Base-by-base conservation (phyloP, 2,329 filamentous ascomycete species). In the Oidium heveae region DNA sequence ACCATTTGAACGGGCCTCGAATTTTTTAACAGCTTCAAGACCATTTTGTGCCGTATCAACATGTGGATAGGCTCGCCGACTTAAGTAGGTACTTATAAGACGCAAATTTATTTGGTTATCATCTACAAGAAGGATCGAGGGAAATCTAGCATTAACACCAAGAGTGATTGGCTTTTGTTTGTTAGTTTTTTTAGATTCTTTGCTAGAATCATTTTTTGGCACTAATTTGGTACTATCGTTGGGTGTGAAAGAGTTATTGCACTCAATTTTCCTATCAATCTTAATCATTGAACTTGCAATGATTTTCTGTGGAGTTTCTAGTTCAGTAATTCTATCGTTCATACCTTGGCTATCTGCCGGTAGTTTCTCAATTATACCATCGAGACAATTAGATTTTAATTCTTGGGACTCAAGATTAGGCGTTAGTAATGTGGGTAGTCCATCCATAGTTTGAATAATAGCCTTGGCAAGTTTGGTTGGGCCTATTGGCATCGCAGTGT, bases 11-110 rank as follows among this genome's bases (percentile, higher is more conserved):
- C 62, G 57, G 8, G 59, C 58, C 46, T 69, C 64, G 55, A 70
- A 72, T 33, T 63, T 63, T 7, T 71, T 63, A 0, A 75, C 68
- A 2, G 73, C 73, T 60, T 74, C 68, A 1, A 69, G 64, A 7
- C 73, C 73, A 57, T 75, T 68, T 22, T 62, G 62, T 1, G 72
- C 73, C 15, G 67, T 68, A n/a, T 66, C 63, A 16, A 68, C 64
- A 4, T 65, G 63, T n/a, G 63, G 60, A 32, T 69, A 68, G 1
- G 68, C 65, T 4, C 68, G 61, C 54, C 62, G 60, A 43, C 69
- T 65, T 5, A 60, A 54, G 24, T 67, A 68, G 0, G 66, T 67
- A 0, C 61, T 59, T 0, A 71, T 62, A 1, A 72, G 62, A 39
- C 66, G 63, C 9, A 70, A 57, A 49, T 70, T 70, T 58, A 70